A percentile compares a stretch with the other conserved stretches of the same genome.
These are phyloP conservation scores for Nemophila menziesii DNA, from an alignment of 257 asterid genomes.

Conservation along the genomic window DNA sequence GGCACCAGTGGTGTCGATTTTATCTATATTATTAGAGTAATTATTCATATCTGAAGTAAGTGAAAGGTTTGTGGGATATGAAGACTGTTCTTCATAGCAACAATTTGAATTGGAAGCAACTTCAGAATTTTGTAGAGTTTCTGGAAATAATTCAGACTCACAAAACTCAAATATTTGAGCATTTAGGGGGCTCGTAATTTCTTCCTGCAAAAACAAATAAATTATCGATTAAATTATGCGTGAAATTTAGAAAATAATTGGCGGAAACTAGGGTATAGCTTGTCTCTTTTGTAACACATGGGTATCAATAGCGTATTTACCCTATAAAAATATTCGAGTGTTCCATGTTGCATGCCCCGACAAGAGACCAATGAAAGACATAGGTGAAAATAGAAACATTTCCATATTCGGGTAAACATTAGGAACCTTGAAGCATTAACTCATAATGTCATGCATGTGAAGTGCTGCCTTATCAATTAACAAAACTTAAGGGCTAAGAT, in stretches of 20 bases:
- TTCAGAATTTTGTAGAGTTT: constrained; percentile 56
- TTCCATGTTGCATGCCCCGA: constrained; percentile 20
- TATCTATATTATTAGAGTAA: constrained; percentile 13
- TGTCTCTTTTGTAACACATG: too few relatives aligned
- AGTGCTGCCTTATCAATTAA: constrained; percentile 5
- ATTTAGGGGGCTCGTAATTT: constrained; percentile 57
- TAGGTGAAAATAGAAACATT: constrained; percentile 10
- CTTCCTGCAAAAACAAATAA: constrained; percentile 38
- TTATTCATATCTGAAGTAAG: constrained; percentile 26
- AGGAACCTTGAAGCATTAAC: constrained; percentile 27
- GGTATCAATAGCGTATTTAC: too few relatives aligned
- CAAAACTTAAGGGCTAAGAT: constrained; percentile 20
- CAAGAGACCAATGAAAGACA: constrained; percentile 5
- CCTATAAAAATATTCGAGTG: too few relatives aligned
- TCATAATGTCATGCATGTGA: constrained; percentile 26
- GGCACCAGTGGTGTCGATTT: constrained; percentile 5
- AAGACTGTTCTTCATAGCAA: constrained; percentile 47
- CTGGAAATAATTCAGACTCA: constrained; percentile 58
- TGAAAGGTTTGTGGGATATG: constrained; percentile 34
- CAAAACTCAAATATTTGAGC: constrained; percentile 59
- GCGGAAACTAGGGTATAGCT: neutral
- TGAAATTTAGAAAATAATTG: too few relatives aligned
- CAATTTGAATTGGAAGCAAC: constrained; percentile 70
- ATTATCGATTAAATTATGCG: neutral
- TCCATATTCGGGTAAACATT: constrained; percentile 31